Percentiles rank a stretch among this genome's conserved stretches.
phyloP scores from a whole-genome alignment of 164 flowering plant genomes.

The Taxillus chinensis region DNA sequence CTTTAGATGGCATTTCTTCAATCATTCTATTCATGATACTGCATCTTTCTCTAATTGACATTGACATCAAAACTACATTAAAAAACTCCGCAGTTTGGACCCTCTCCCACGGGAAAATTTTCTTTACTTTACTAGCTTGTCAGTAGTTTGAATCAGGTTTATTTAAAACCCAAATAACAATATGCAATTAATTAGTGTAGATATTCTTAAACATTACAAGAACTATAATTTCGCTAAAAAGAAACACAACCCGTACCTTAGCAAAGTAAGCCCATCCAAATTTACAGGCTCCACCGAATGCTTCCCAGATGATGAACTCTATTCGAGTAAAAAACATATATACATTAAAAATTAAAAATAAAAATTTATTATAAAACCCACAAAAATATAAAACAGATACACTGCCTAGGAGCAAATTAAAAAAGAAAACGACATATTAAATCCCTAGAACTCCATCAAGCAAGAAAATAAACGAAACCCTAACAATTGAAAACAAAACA shows the following conservation, averaged over 20 bases:
- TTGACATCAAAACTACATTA: too few species aligned
- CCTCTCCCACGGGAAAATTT: too few species aligned
- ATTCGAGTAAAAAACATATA: background rate
- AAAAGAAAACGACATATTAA: too few species aligned
- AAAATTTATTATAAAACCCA: background rate
- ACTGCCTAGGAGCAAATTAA: slow-evolving; percentile 56
- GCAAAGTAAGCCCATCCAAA: slow-evolving; percentile 44
- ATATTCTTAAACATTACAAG: background rate
- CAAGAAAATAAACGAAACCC: background rate
- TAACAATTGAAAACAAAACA: background rate
- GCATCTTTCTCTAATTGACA: too few species aligned
- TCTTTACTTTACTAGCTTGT: too few species aligned
- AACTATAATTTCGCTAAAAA: too few species aligned
- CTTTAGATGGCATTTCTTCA: too few species aligned
- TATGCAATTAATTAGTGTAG: too few species aligned
- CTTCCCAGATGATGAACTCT: slow-evolving; percentile 37
- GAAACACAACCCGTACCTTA: slow-evolving; percentile 41
- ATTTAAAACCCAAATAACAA: too few species aligned
- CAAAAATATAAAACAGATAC: background rate
- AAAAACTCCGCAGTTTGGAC: too few species aligned
- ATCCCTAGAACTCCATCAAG: background rate
- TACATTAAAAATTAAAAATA: background rate
- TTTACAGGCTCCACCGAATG: slow-evolving; percentile 47
- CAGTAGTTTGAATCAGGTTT: too few species aligned
- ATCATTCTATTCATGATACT: too few species aligned